Base-by-base conservation (phyloP, 1,139 yeast genomes). In the Hansenula anomala region DNA sequence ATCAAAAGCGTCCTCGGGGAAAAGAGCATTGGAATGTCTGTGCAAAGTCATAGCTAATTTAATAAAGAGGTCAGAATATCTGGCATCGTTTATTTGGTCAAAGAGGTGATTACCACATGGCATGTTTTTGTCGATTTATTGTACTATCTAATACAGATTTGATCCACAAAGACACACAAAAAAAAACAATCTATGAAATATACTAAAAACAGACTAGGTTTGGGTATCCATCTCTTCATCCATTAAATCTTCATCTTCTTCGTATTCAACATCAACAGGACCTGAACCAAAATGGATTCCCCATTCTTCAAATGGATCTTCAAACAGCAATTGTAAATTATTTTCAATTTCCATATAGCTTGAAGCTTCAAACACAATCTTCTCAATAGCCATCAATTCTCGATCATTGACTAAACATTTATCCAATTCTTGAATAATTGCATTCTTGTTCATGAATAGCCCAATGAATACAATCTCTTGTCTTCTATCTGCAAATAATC, bases 391-490 rank as follows among this genome's bases (percentile, higher is more conserved):
- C 6, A 38, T 47, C 39, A 46, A 60, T 41, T 68, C 73, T 15
- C 54, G 56, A 36, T 68, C 71, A 6, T 57, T 64, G 30, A 69
- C 45, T 38, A 69, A 55, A 44, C 73, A 68, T 6, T 51, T 38
- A 38, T 69, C 67, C 34, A 69, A 45, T 1, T 45, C 58, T 17
- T 55, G 44, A 4, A 58, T 46, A 4, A 68, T 43, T 9, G 46
- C 52, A 3, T 30, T 39, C 31, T 56, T 54, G 36, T 67, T 55
- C 8, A 69, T 50, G 6, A 56, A 52, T n/a, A 66, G 52, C 0
- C 74, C 75, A 46, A 70, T 69, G 40, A 69, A 64, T 1, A 70
- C 75, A 30, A 70, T 46, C 44, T 70, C 75, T 43, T 69, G 68
- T 29, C 72, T 55, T 34, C 73, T 57, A 43, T 70, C 74, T 4